Base-by-base conservation (phyloP, 2,329 filamentous ascomycete genomes). In the Alternaria postmessia region DNA sequence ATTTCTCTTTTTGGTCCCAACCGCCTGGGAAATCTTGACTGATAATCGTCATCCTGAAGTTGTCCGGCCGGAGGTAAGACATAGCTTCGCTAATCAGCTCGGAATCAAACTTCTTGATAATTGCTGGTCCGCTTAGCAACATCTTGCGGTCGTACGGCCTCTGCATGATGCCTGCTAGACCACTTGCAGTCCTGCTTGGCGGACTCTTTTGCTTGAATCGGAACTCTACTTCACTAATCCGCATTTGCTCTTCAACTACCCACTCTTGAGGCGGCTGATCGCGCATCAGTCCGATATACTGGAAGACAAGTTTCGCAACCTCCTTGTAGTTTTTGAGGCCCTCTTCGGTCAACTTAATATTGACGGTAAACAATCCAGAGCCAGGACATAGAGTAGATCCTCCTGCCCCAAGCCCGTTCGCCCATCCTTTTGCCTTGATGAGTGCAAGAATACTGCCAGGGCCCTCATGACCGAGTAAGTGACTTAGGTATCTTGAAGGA, bases 191-290 rank as follows among this genome's bases (percentile, higher is more conserved):
- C 28, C 91, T 88, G 75, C 91, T 95, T 2, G 94, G 93, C 1
- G 92, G 92, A 2, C 89, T 92, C 83, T 98, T 98, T 76, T 98
- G 92, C 79, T 89, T 92, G 80, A 96, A 99, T 67, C 91, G 92
- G 84, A 99, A 99, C 69, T 96, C 91, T 12, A 98, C 92, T 67
- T 98, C 94, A 44, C 91, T 89, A 81, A 98, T 89, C 36, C 89
- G 89, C 78, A 93, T 94, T 78, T 95, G 91, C 79, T 99, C 95
- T 32, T 96, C 88, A 60, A 95, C 94, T 59, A 98, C 93, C 95
- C 95, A 98, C 76, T 96, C 85, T 68, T 96, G 90, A 0, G 94
- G 94, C 5, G 90, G 87, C 3, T 86, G 85, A 70, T 96, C 91
- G 64, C 88, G 89, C 57, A 99, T 86, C 77, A 99, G 87, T 11